Evolutionary conservation across 192 early-diverging fungal genomes (phyloP), one percentile per base, ranked within the genome.

Genomic region (Neocallimastix lanati): DNA sequence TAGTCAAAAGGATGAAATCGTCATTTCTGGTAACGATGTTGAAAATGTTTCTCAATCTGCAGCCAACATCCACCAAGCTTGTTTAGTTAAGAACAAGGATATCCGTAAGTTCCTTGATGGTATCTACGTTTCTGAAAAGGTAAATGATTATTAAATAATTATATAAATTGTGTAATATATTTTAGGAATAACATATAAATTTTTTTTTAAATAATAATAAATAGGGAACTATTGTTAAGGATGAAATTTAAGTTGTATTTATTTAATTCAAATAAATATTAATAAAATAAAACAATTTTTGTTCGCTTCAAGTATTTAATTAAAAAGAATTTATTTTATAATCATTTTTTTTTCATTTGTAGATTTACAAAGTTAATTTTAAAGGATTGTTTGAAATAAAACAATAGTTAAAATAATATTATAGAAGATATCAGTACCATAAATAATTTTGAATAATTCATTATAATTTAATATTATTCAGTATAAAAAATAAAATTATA

Each of bases 61-160:
- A 86, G 97, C 97, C 77, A 88, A 90, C 83, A 99, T 99, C 87
- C 95, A 97, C 87, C 96, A 97, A 87, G 90, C 94, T 82, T 92
- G 90, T 83, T 87, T 89, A 77, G 96, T 96, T 86, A 94, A 92
- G 88, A 96, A 96, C 91, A 99, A 99, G 94, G 97, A 99, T 97
- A 99, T 99, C 91, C 94, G 97, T 90, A 99, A 99, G 92, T 96
- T 97, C 92, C 89, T 96, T 85, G 95, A 96, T 87, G 95, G 95
- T 94, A 91, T 96, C 92, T 96, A 95, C 92, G 92, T 96, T 79
- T 95, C 94, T 81, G 90, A 93, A 87, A 94, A 92, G 92, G 50
- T 67, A 67, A 50, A n/a, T n/a, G n/a, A n/a, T n/a, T n/a, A n/a
- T n/a, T n/a, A n/a, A n/a, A n/a, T n/a, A n/a, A n/a, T n/a, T n/a